A percentile compares a stretch with the other conserved stretches of the same genome.
These are phyloP conservation scores for Juglanconis sp. DNA, from an alignment of 2,329 filamentous ascomycete species.

Conservation along the genomic window DNA sequence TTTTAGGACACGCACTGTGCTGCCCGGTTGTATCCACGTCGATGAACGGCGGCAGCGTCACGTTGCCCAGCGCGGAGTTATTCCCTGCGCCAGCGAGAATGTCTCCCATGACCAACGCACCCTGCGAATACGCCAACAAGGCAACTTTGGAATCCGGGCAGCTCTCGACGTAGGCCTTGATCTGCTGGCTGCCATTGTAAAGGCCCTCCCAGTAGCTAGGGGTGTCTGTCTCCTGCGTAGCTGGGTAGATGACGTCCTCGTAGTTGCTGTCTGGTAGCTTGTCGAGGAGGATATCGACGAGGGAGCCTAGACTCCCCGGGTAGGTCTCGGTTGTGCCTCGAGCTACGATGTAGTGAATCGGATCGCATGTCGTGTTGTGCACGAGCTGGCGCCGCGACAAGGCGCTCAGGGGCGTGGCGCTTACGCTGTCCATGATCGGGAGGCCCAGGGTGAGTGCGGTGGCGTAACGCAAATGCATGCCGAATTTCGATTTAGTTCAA, in stretches of 20 bases:
- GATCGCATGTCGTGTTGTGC: too few relatives aligned
- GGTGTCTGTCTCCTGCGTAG: constrained; percentile 2
- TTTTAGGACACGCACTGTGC: background rate
- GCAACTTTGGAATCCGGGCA: constrained; percentile 5
- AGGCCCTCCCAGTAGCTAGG: constrained; percentile 3
- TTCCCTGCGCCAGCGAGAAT: background rate
- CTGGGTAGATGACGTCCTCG: constrained; percentile 10
- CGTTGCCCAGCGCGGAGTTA: constrained; percentile 2
- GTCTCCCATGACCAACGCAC: background rate
- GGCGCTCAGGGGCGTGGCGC: too few relatives aligned
- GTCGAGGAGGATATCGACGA: background rate
- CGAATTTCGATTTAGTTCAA: too few relatives aligned
- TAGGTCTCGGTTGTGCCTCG: background rate
- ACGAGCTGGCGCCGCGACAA: too few relatives aligned
- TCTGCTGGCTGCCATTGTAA: background rate
- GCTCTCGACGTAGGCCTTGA: constrained; percentile 1
- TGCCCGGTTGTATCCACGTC: background rate
- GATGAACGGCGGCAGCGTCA: background rate
- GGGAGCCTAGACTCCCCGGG: background rate
- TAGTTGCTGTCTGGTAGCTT: background rate
- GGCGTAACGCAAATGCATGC: too few relatives aligned
- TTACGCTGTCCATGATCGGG: too few relatives aligned
- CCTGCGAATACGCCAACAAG: background rate
- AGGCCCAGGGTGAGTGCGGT: too few relatives aligned
- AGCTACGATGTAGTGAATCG: constrained; percentile 2